phyloP scores from a whole-genome alignment of 805 yeast genomes.

The Wickerhamiella hasegawae region DNA sequence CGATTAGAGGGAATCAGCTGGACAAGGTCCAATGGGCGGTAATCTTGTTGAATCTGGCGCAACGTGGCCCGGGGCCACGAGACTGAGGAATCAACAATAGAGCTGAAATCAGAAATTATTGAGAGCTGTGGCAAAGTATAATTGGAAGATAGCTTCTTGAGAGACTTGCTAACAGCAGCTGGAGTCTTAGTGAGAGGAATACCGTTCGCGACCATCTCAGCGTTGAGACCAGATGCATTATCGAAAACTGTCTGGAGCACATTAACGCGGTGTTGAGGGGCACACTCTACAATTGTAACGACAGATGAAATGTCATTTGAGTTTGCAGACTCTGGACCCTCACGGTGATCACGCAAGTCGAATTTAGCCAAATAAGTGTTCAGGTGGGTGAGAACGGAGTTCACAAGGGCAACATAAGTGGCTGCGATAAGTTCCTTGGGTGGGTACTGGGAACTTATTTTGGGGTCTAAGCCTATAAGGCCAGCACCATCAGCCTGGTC shows the following conservation, averaged over 20 bases:
- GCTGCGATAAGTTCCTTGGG: constrained; percentile 21
- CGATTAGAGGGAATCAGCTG: constrained; percentile 18
- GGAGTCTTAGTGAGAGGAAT: constrained; percentile 19
- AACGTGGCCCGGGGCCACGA: constrained; percentile 14
- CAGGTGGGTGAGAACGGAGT: constrained; percentile 20
- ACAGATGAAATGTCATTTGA: constrained; percentile 19
- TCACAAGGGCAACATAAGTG: constrained; percentile 21
- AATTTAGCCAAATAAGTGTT: constrained; percentile 21
- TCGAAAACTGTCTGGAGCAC: constrained; percentile 23
- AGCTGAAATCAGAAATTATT: constrained; percentile 12
- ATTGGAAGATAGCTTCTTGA: constrained; percentile 6
- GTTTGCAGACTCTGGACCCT: neutral
- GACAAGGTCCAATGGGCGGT: constrained; percentile 12
- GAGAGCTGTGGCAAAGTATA: constrained; percentile 4
- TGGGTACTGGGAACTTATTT: constrained; percentile 14
- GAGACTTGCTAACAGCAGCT: constrained; percentile 7
- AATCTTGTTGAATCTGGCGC: constrained; percentile 1
- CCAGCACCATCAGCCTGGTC: constrained; percentile 26
- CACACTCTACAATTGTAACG: constrained; percentile 23
- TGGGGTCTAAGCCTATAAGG: constrained; percentile 24
- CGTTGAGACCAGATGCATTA: constrained; percentile 21
- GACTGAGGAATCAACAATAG: constrained; percentile 14
- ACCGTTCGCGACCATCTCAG: constrained; percentile 25
- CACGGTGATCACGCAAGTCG: constrained; percentile 14
- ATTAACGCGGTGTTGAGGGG: constrained; percentile 12